Evolutionary conservation across 1,284 basidiomycete species (phyloP), one percentile per base, ranked within the genome.

Genomic region (Somion occarium): DNA sequence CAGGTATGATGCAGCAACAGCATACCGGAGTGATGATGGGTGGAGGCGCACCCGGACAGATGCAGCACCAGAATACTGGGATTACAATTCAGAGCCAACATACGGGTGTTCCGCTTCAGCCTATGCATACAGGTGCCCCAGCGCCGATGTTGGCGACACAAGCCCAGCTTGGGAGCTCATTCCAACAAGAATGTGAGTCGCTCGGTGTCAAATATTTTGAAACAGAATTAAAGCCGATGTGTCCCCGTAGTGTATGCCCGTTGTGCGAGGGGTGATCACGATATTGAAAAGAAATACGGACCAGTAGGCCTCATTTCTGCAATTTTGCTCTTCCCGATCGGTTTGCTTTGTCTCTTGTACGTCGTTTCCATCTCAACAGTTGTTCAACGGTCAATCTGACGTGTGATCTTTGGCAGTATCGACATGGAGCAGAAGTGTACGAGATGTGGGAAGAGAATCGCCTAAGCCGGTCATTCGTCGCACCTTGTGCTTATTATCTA

Each of bases 311-410:
- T 49, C 37, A 49, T 49, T 30, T 3, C 38, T 12, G 48, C 48
- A 4, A 49, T 49, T 26, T n/a, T 39, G 3, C 19, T 49, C 19
- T 49, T 49, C 38, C 48, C 48, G 3, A 49, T 49, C 48, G 46
- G 46, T 3, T 20, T 48, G 7, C 12, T 22, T 3, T 48, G 46
- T 38, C 46, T 48, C 3, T 22, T 20, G 46, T 48, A 23, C 37
- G 46, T 48, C 4, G 3, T 27, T 46, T 5, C 26, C 24, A 18
- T 22, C 5, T 26, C 3, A 5, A n/a, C n/a, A 5, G 19, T 12
- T 4, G 7, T 46, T 41, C 15, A 19, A 23, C 19, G 42, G 13
- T 9, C 42, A 24, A 43, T 23, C 42, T 23, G 42, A 19, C 20
- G 13, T 23, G 23, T 43, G 20, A 15, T 15, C 7, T 48, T 24